phyloP scores from a whole-genome alignment of 306 rosid species.

The Herpetospermum pedunculosum region DNA sequence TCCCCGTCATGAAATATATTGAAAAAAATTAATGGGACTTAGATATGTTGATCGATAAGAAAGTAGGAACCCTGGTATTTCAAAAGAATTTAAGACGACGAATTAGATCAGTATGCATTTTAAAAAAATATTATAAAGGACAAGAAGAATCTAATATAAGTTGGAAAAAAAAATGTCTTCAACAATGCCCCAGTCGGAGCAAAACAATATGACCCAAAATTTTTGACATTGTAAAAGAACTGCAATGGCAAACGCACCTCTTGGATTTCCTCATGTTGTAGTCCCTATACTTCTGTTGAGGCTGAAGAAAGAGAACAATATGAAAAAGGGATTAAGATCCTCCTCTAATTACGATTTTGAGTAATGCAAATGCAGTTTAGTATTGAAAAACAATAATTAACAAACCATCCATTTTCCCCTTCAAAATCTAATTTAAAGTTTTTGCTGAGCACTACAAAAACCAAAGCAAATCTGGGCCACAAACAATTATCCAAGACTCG shows the following conservation, averaged over 20 bases:
- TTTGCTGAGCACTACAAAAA: not conserved
- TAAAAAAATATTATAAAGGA: not conserved
- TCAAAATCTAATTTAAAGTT: not conserved
- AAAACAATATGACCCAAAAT: not conserved
- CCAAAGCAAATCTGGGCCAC: not conserved
- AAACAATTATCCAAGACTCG: no score
- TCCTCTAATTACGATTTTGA: not conserved
- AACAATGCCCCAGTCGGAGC: not conserved
- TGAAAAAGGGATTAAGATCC: not conserved
- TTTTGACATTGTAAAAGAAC: not conserved
- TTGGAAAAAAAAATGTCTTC: not conserved
- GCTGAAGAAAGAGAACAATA: not conserved
- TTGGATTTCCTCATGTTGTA: not conserved
- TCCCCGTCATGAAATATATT: no score
- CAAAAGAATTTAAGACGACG: not conserved
- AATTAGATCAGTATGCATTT: not conserved
- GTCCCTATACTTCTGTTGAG: constrained; percentile 3
- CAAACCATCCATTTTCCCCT: not conserved
- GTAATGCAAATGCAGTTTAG: not conserved
- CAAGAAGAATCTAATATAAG: not conserved
- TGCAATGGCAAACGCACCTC: not conserved
- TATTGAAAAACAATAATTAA: not conserved
- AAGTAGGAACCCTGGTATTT: no score
- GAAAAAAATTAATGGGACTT: no score
- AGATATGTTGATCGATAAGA: no score